Percentiles rank a stretch among this genome's conserved stretches.
Evolutionary conservation across 225 moss, liverwort and hornwort genomes (phyloP).

Genomic region (Rhytidiadelphus loreus): DNA sequence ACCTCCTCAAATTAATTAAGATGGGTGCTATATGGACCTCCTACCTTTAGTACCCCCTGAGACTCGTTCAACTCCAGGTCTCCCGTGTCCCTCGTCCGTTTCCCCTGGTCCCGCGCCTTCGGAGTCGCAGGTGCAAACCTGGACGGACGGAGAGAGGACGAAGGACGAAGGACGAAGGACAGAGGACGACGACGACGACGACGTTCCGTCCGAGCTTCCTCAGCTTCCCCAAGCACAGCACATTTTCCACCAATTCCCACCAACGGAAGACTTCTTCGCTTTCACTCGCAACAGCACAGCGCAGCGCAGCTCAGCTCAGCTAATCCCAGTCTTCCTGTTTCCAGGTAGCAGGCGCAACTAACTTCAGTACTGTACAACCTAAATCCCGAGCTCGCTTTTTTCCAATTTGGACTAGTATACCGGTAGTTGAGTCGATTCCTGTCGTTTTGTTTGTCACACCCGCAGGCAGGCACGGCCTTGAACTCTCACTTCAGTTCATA

Average conservation of each 20-base stretch:
- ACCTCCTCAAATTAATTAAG: background rate
- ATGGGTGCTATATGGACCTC: too few species aligned
- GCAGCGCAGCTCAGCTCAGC: background rate
- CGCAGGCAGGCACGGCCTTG: background rate
- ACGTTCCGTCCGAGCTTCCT: background rate
- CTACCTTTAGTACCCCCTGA: too few species aligned
- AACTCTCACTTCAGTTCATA: background rate
- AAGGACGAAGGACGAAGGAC: too few species aligned
- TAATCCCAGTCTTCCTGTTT: background rate
- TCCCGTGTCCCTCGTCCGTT: background rate
- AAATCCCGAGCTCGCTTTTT: background rate
- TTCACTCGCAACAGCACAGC: background rate
- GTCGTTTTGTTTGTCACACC: background rate
- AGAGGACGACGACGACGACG: background rate
- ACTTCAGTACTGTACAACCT: background rate
- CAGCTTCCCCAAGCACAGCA: background rate
- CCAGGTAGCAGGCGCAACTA: background rate
- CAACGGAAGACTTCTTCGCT: background rate
- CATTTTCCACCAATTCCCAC: background rate
- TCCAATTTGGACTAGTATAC: background rate
- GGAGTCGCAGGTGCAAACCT: background rate
- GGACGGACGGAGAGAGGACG: background rate
- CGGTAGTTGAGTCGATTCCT: background rate
- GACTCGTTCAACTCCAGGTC: background rate
- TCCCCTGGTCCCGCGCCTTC: background rate